These are phyloP conservation scores for Meira nashicola DNA, from an alignment of 1,284 basidiomycete species.

Conservation along the genomic window DNA sequence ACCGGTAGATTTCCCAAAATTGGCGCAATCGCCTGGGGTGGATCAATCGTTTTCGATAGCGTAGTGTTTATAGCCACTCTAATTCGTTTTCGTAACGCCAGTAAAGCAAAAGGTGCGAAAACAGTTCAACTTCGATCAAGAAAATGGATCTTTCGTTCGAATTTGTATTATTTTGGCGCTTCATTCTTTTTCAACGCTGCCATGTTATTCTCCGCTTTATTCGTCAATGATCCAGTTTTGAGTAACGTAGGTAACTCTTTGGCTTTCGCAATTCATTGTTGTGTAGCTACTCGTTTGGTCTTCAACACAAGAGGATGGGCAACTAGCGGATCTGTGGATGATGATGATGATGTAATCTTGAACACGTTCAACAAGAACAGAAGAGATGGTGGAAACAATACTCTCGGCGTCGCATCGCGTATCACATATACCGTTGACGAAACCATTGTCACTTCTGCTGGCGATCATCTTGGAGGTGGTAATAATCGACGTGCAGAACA, in stretches of 20 bases:
- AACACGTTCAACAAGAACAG: constrained; percentile 3
- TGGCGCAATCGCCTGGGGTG: not conserved
- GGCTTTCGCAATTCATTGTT: not conserved
- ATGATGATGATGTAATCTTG: not conserved
- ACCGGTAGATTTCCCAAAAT: not conserved
- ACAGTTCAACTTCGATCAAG: not conserved
- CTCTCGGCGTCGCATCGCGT: not conserved
- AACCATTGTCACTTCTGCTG: not conserved
- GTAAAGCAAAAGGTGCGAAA: no score
- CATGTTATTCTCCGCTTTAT: not conserved
- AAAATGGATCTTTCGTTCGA: constrained; percentile 1
- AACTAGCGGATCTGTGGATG: not conserved
- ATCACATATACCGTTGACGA: constrained; percentile 3
- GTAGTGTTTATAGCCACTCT: not conserved
- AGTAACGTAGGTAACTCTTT: not conserved
- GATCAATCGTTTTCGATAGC: not conserved
- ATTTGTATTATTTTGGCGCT: constrained; percentile 3
- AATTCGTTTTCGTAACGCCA: not conserved
- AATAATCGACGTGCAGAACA: no score
- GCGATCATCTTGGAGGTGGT: no score
- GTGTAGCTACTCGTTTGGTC: not conserved
- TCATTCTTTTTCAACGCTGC: constrained; percentile 1
- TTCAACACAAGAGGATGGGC: constrained; percentile 4
- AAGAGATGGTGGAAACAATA: not conserved
- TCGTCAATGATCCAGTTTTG: not conserved